A percentile compares a stretch with the other conserved stretches of the same genome.
phyloP scores from a whole-genome alignment of 805 yeast genomes.

The Isabelozyma heimii region DNA sequence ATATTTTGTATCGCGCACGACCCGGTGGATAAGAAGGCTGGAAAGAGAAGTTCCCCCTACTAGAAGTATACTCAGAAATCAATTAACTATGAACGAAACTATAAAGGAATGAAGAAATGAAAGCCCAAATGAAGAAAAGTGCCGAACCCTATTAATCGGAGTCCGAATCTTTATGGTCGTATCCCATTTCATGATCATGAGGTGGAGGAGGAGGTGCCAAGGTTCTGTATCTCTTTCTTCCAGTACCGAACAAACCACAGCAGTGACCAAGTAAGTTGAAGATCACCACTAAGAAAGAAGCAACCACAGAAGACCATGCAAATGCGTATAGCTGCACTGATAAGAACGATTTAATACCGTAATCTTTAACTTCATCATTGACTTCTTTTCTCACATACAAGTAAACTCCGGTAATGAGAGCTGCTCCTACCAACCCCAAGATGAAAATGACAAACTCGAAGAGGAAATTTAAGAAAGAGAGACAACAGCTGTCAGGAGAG shows the following conservation, averaged over 20 bases:
- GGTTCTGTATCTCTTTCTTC: conserved; percentile 25
- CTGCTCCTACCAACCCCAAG: conserved; percentile 47
- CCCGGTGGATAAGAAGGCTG: neutral
- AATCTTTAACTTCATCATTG: conserved; percentile 43
- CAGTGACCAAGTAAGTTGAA: conserved; percentile 40
- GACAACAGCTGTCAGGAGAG: conserved; percentile 44
- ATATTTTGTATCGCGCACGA: neutral
- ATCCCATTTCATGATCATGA: conserved; percentile 17
- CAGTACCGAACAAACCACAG: conserved; percentile 35
- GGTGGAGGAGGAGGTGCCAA: conserved; percentile 9
- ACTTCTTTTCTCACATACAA: conserved; percentile 47
- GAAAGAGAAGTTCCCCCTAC: neutral
- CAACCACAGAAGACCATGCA: conserved; percentile 62
- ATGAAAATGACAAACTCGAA: conserved; percentile 46
- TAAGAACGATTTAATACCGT: conserved; percentile 56
- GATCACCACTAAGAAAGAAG: conserved; percentile 30
- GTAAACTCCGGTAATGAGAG: conserved; percentile 63
- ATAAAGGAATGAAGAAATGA: neutral
- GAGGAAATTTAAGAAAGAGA: conserved; percentile 43
- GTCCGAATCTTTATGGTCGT: conserved; percentile 12
- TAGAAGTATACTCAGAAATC: neutral
- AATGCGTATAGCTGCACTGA: conserved; percentile 54
- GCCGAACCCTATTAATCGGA: neutral
- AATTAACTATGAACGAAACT: neutral
- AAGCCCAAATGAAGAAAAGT: neutral